Percentiles rank a stretch among this genome's conserved stretches.
phyloP scores from a whole-genome alignment of 2,329 filamentous ascomycete genomes.

The Penicillium psychrosexuale region DNA sequence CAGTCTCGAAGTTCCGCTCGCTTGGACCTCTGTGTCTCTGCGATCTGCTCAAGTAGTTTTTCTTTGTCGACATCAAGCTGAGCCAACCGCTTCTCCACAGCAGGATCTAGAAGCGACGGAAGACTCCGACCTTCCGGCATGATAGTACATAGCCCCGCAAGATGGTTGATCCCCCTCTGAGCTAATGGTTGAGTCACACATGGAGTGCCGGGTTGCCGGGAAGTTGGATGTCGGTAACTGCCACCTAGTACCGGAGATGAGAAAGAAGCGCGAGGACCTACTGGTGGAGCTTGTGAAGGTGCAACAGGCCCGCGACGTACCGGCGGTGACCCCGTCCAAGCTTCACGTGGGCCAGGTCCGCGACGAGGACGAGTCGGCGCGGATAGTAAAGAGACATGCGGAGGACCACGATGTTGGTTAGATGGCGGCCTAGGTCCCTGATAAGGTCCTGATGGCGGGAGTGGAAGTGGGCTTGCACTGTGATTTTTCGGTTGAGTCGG shows the following conservation, averaged over 20 bases:
- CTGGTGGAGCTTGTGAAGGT: conserved; percentile 33
- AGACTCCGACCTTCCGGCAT: conserved; percentile 44
- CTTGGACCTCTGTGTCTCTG: conserved; percentile 45
- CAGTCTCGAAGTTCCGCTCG: conserved; percentile 45
- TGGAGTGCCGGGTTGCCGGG: conserved; percentile 37
- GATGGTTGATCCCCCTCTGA: conserved; percentile 40
- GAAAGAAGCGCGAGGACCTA: conserved; percentile 38
- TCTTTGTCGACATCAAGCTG: conserved; percentile 47
- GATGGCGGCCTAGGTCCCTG: conserved; percentile 35
- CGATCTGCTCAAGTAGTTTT: conserved; percentile 44
- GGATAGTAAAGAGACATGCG: conserved; percentile 41
- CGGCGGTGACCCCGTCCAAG: conserved; percentile 31
- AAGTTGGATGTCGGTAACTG: conserved; percentile 34
- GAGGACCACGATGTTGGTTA: conserved; percentile 36
- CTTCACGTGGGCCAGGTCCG: conserved; percentile 33
- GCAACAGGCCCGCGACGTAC: conserved; percentile 35
- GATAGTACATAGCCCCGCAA: conserved; percentile 39
- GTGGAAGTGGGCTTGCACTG: conserved; percentile 26
- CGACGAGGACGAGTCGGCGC: conserved; percentile 50
- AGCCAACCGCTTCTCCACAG: conserved; percentile 44
- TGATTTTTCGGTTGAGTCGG: conserved; percentile 35
- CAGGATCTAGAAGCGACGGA: conserved; percentile 37
- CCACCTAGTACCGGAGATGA: conserved; percentile 27
- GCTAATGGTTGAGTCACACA: conserved; percentile 38
- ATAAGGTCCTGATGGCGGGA: conserved; percentile 42